A percentile compares a stretch with the other conserved stretches of the same genome.
These are phyloP conservation scores for Podospora anserina DNA, from an alignment of 495 filamentous ascomycete species.

Conservation along the genomic window DNA sequence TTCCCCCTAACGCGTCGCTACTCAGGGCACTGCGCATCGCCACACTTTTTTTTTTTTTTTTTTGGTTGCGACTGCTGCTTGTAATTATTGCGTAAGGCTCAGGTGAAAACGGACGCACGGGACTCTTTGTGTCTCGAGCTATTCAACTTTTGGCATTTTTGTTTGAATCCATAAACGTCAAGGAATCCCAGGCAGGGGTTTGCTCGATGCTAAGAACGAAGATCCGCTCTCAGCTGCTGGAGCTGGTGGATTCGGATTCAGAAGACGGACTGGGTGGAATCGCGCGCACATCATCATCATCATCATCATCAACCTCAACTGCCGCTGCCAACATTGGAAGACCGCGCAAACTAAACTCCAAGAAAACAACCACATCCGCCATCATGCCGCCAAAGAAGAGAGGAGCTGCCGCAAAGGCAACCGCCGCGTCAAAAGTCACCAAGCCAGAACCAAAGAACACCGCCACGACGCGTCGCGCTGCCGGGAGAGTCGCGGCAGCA, in stretches of 20 bases:
- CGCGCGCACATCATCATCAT: not conserved
- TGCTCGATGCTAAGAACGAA: slow-evolving; percentile 36
- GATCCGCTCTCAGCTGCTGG: slow-evolving; percentile 52
- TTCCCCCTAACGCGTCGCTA: slow-evolving; percentile 10
- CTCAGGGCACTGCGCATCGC: not conserved
- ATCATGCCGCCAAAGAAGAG: slow-evolving; percentile 47
- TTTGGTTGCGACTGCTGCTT: not conserved
- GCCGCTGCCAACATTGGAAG: slow-evolving; percentile 16
- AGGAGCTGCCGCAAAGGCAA: slow-evolving; percentile 22
- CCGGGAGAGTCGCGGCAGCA: slow-evolving; percentile 30
- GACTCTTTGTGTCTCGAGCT: not conserved
- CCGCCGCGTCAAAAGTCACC: slow-evolving; percentile 37
- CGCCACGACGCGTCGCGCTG: slow-evolving; percentile 29
- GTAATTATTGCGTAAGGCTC: not conserved
- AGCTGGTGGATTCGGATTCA: slow-evolving; percentile 64
- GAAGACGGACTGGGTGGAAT: slow-evolving; percentile 51
- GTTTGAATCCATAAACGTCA: not conserved
- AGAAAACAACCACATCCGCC: slow-evolving; percentile 20
- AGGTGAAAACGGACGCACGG: slow-evolving; percentile 6
- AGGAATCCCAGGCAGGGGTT: not conserved
- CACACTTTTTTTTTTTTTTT: not conserved
- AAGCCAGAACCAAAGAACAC: slow-evolving; percentile 35
- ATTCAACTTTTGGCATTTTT: not conserved
- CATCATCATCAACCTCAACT: not conserved
- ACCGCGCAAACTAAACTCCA: slow-evolving; percentile 30